These are phyloP conservation scores for Colletotrichum liriopes DNA, from an alignment of 2,329 filamentous ascomycete genomes.

Conservation along the genomic window DNA sequence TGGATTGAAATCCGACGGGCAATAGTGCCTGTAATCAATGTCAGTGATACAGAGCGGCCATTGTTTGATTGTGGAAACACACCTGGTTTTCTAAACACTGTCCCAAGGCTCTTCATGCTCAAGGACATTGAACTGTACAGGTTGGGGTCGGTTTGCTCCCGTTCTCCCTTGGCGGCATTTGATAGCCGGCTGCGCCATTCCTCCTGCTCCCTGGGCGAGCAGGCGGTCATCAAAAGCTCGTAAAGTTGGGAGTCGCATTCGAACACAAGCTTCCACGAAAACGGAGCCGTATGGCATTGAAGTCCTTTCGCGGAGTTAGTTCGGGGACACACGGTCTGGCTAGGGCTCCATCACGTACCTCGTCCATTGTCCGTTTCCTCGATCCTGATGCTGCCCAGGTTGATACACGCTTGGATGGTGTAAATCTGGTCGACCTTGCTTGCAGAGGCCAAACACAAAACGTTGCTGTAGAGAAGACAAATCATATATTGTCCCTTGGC, in stretches of 20 bases:
- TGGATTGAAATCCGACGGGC: constrained; percentile 84
- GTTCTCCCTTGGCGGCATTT: constrained; percentile 64
- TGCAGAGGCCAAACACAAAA: constrained; percentile 81
- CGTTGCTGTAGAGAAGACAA: constrained; percentile 85
- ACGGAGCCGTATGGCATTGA: constrained; percentile 88
- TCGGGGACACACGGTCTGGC: background rate
- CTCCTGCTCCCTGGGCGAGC: constrained; percentile 83
- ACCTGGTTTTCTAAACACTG: constrained; percentile 82
- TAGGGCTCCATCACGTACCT: constrained; percentile 65
- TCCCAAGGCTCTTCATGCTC: constrained; percentile 81
- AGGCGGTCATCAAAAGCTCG: constrained; percentile 90
- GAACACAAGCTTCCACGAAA: constrained; percentile 94
- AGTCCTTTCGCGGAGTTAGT: constrained; percentile 71
- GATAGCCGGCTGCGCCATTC: constrained; percentile 83
- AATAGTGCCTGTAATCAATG: constrained; percentile 65
- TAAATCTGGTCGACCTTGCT: constrained; percentile 78
- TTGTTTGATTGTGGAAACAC: constrained; percentile 32
- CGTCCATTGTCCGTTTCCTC: constrained; percentile 83
- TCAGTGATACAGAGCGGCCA: background rate
- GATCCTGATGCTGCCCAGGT: constrained; percentile 75
- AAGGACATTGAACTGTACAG: constrained; percentile 77
- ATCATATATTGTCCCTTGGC: constrained; percentile 87
- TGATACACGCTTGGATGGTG: constrained; percentile 81
- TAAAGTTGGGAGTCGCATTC: constrained; percentile 83
- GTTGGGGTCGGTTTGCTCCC: constrained; percentile 62